Base-by-base conservation (phyloP, 495 filamentous ascomycete genomes). In the Astrothelium macrocarpum region DNA sequence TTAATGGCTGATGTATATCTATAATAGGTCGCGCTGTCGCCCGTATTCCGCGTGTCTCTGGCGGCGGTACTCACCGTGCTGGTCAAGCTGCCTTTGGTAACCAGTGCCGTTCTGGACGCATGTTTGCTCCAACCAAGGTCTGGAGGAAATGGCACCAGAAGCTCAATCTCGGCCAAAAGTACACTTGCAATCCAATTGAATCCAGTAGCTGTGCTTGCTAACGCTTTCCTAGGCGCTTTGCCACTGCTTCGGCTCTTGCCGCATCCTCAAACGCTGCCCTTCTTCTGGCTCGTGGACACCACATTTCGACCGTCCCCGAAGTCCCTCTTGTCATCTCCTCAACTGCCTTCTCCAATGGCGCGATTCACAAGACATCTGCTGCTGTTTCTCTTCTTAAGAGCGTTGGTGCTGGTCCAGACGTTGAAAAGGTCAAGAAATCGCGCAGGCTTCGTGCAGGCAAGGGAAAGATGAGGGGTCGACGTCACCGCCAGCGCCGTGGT, bases 81-180 rank as follows among this genome's bases (percentile, higher is more conserved):
- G 94, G 94, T 82, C 94, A 98, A 82, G 94, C 94, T 81, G 94
- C 94, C 69, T 98, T 98, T 81, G 94, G 94, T 88, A 98, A 98
- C 87, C 86, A 88, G 91, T 98, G 94, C 82, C 91, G 94, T 78
- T 96, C 93, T 73, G 94, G 94, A 80, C 95, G 94, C 81, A 98
- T 98, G 95, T 98, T 98, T 82, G 94, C 94, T 68, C 94, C 94
- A 68, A 98, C 94, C 79, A 97, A 97, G 87, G 90, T 96, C 82
- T 98, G 94, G 94, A 84, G 94, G 75, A 97, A 96, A 84, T 98
- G 95, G 95, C 95, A 98, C 84, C 89, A 96, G 82, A 98, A 97
- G 89, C 84, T 98, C 87, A 96, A 95, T 85, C 85, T 94, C 75
- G 86, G 85, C 76, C 93, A 98, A 86, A 94, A 90, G 90, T 91